Base-by-base conservation (phyloP, 2,329 filamentous ascomycete species). In the Fusarium drepaniforme region DNA sequence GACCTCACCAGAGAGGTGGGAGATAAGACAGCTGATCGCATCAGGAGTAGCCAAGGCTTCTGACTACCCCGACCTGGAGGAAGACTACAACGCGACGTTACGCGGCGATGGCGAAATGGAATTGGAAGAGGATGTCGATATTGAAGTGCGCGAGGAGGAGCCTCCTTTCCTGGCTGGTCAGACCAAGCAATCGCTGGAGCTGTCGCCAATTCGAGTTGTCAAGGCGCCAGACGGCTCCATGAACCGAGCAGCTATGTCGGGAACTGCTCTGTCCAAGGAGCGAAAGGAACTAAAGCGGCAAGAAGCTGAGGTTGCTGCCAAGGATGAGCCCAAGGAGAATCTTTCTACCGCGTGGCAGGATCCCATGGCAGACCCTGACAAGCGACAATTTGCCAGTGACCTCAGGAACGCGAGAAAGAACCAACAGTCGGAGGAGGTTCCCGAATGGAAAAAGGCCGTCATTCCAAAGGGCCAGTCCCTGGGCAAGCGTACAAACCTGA, bases 181-280 rank as follows among this genome's bases (percentile, higher is more conserved):
- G 82, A 99, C 97, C 1, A 98, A 98, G 81, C 96, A 98, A 81
- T 98, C 95, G 12, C 88, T 99, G 11, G 97, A 99, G 80, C 86
- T 99, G 5, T 98, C 96, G 3, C 97, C 97, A 0, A 99, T 99
- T 72, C 90, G 97, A 74, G 96, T 99, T 25, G 94, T 99, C 78
- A 98, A 98, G 84, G 97, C 97, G 1, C 97, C 97, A 0, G 97
- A 99, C 83, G 97, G 97, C n/a, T 98, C 96, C 5, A 92, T 99
- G 83, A 99, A 99, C 81, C 90, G 97, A 79, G 95, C 97, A 58
- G 97, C 97, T 18, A 98, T 98, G 94, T 93, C 96, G 11, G 96
- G 97, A 53, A 96, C 96, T 18, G 90, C 92, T 6, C 85, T 99
- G 16, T 94, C 96, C 5, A 97, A 97, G 81, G 97, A 99, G 81